These are phyloP conservation scores for Breynia disticha DNA, from an alignment of 441 rosid genomes.

Conservation along the genomic window DNA sequence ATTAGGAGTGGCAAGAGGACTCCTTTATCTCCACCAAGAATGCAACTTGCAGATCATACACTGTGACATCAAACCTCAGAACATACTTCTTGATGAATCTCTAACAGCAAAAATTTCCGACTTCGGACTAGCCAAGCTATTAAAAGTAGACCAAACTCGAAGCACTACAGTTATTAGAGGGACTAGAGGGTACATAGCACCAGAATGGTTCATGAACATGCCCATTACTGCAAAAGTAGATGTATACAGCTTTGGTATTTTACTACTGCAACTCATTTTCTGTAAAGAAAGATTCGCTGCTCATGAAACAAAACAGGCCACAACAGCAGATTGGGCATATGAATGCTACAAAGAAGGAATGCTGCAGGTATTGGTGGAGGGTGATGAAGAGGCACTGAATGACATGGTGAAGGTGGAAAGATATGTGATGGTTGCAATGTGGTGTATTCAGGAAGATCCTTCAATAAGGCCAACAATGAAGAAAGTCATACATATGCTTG, in stretches of 20 bases:
- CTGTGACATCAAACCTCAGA: slow-evolving; percentile 39
- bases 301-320: slow-evolving; percentile 18
- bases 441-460: slow-evolving; percentile 46
- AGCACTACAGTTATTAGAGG: slow-evolving; percentile 28
- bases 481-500: slow-evolving; percentile 28
- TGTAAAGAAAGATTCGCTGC: slow-evolving; percentile 28
- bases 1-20: slow-evolving; percentile 26
- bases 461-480: slow-evolving; percentile 30
- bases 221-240: slow-evolving; percentile 40
- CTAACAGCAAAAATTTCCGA: slow-evolving; percentile 27
- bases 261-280: slow-evolving; percentile 43
- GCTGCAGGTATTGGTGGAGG: slow-evolving; percentile 19
- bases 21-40: slow-evolving; percentile 34
- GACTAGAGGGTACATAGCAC: slow-evolving; percentile 30
- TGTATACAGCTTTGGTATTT: slow-evolving; percentile 38
- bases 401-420: slow-evolving; percentile 30
- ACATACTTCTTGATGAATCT: slow-evolving; percentile 25
- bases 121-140: slow-evolving; percentile 37
- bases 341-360: slow-evolving; percentile 29
- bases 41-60: slow-evolving; percentile 31
- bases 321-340: slow-evolving; percentile 35
- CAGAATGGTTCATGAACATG: slow-evolving; percentile 37
- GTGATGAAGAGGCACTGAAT: slow-evolving; percentile 28
- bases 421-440: slow-evolving; percentile 36
- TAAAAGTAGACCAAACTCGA: slow-evolving; percentile 25